Conservation (phyloP, 495 filamentous ascomycete genomes). For the Daldinia caldariorum region DNA sequence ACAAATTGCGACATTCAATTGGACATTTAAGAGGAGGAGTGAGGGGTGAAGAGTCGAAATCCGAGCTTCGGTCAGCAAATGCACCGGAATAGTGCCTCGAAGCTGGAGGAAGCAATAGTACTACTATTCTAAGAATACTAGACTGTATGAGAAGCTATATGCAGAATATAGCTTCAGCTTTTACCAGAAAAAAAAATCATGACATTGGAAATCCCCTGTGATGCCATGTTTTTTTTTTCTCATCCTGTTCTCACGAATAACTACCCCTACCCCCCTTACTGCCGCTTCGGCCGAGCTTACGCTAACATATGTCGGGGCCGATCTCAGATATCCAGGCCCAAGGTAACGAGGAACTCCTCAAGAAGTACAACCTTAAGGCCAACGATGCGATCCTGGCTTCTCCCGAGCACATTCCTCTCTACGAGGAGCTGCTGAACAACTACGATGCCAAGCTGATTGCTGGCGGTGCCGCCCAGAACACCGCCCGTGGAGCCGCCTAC, state of each 20-base stretch:
- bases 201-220: background rate
- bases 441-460: conserved; percentile 92
- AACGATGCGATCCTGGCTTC: conserved; percentile 98
- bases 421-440: conserved; percentile 89
- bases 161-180: conserved; percentile 2
- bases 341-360: conserved; percentile 80
- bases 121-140: background rate
- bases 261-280: background rate
- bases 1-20: conserved; percentile 22
- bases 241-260: background rate
- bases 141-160: background rate
- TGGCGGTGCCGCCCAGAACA: conserved; percentile 97
- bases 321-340: conserved; percentile 86
- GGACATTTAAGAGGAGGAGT: conserved; percentile 4
- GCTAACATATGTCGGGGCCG: conserved; percentile 22
- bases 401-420: conserved; percentile 85
- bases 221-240: background rate
- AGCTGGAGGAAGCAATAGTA: background rate
- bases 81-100: background rate
- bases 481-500: conserved; percentile 96
- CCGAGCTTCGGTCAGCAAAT: background rate
- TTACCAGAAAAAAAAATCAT: background rate
- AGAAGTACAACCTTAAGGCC: conserved; percentile 91
- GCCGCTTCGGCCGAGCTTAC: conserved; percentile 5
- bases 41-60: background rate